phyloP scores from a whole-genome alignment of 352 stramenopile genomes.

The Phytopythium cucurbitacearum region DNA sequence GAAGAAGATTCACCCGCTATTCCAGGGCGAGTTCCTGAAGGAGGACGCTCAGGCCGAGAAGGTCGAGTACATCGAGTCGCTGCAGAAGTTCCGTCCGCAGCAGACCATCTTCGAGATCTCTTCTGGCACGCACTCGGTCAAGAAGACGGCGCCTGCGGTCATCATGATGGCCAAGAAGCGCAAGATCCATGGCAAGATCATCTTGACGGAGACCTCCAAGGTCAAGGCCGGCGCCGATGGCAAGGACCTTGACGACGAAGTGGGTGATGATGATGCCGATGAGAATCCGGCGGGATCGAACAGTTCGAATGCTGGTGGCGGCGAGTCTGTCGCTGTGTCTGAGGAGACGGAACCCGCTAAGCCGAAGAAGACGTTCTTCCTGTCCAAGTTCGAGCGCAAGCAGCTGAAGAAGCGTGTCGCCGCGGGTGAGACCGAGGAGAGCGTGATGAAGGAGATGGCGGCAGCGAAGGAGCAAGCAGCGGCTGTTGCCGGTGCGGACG shows the following conservation, averaged over 20 bases:
- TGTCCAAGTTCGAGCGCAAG: conserved; percentile 95
- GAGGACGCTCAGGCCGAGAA: conserved; percentile 75
- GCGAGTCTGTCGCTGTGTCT: not conserved
- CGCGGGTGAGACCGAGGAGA: conserved; percentile 63
- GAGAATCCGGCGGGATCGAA: conserved; percentile 1
- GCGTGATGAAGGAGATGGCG: conserved; percentile 63
- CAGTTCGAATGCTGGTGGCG: conserved; percentile 1
- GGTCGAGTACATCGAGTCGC: conserved; percentile 89
- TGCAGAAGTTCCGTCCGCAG: conserved; percentile 92
- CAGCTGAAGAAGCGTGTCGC: conserved; percentile 89
- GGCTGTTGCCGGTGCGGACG: conserved; percentile 8
- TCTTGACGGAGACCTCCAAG: conserved; percentile 58
- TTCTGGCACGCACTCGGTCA: conserved; percentile 71
- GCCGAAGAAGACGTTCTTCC: conserved; percentile 74
- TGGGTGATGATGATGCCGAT: conserved; percentile 22
- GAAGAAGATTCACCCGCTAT: conserved; percentile 92
- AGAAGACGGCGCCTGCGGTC: conserved; percentile 70
- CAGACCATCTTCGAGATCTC: conserved; percentile 97
- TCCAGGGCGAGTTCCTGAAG: conserved; percentile 84
- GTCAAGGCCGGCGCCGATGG: conserved; percentile 33
- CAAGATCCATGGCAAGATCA: conserved; percentile 81
- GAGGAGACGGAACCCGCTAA: conserved; percentile 4
- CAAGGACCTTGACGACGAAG: conserved; percentile 21
- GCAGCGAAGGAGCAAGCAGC: conserved; percentile 37
- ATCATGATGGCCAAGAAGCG: conserved; percentile 88